Percentiles rank a stretch among this genome's conserved stretches.
Conservation (phyloP, 257 asterid genomes). For the Petunia secreta region DNA sequence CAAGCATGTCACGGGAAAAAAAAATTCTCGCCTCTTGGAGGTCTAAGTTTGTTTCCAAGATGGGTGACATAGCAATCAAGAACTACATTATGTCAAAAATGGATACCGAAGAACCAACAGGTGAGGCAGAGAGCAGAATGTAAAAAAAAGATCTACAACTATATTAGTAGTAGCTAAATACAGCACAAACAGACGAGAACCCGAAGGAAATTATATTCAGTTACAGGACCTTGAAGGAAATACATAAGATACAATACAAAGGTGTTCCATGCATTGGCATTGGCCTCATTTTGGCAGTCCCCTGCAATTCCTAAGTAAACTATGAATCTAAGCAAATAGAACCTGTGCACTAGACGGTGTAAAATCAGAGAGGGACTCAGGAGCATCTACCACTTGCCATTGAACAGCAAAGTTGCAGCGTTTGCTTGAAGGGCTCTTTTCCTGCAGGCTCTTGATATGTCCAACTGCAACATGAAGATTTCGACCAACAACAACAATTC, state of each 20-base stretch:
- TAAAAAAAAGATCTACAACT: neutral
- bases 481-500: slow-evolving; percentile 81
- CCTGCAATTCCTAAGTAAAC: neutral
- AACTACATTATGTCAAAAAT: neutral
- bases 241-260: neutral
- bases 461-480: slow-evolving; percentile 93
- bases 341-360: slow-evolving; percentile 91
- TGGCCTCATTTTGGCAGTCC: neutral
- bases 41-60: neutral
- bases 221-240: slow-evolving; percentile 4
- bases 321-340: slow-evolving; percentile 67
- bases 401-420: slow-evolving; percentile 51
- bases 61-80: neutral
- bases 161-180: neutral
- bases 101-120: neutral
- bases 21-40: neutral
- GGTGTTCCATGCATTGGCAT: neutral
- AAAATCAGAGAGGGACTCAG: slow-evolving; percentile 62
- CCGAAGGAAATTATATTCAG: neutral
- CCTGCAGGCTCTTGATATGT: slow-evolving; percentile 37
- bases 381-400: slow-evolving; percentile 84
- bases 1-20: neutral
- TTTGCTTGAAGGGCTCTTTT: slow-evolving; percentile 32
- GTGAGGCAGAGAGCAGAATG: neutral
- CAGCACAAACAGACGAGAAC: slow-evolving; percentile 6